These are phyloP conservation scores for Coelastrella sp. DNA, from an alignment of 139 green algal species.

Conservation along the genomic window DNA sequence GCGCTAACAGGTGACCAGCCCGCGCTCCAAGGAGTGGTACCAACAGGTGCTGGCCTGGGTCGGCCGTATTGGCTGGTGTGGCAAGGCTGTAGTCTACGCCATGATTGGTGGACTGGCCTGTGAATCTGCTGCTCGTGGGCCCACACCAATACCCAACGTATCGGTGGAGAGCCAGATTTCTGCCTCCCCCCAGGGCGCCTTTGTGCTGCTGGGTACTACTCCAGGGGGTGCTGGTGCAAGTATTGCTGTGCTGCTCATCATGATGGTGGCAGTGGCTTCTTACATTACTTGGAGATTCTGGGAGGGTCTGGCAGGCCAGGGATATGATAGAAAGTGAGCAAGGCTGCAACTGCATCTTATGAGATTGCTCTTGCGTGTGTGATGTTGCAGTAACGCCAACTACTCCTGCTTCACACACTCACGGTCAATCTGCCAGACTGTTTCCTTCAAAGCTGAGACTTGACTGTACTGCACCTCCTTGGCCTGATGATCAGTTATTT, in stretches of 20 bases:
- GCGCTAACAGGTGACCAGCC: conserved; percentile 1
- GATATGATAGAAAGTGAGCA: conserved; percentile 8
- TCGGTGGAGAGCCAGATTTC: background rate
- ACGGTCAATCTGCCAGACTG: no score
- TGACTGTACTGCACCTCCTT: no score
- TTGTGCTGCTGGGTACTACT: conserved; percentile 42
- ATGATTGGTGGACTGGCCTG: conserved; percentile 36
- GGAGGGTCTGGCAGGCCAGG: conserved; percentile 30
- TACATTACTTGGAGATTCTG: conserved; percentile 43
- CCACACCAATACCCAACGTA: background rate
- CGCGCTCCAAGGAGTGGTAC: background rate
- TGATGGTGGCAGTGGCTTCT: conserved; percentile 15
- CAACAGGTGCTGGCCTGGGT: conserved; percentile 5
- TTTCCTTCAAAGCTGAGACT: no score
- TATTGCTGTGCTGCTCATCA: conserved; percentile 31
- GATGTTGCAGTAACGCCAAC: background rate
- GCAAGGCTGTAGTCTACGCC: conserved; percentile 43
- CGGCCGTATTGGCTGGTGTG: conserved; percentile 33
- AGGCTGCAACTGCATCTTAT: background rate
- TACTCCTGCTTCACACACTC: no score
- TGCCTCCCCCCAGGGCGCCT: conserved; percentile 40
- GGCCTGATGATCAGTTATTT: no score
- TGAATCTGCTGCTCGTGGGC: background rate
- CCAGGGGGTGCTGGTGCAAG: background rate
- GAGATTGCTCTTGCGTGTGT: background rate